Percentiles rank a stretch among this genome's conserved stretches.
Conservation (phyloP, 106 monocot genomes). For the Allium fistulosum region DNA sequence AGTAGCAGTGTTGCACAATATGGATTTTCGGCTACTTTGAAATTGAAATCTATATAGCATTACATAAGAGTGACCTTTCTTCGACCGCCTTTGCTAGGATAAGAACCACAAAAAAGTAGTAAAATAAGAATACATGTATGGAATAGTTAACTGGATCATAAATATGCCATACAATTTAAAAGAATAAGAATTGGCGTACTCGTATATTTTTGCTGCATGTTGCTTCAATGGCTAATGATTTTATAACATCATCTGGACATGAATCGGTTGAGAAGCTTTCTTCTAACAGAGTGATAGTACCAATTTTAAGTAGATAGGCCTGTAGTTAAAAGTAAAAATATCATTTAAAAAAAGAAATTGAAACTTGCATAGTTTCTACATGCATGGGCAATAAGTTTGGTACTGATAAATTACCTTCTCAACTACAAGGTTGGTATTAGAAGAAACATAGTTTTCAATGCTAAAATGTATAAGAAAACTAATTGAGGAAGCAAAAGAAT, state of each 20-base stretch:
- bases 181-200: neutral
- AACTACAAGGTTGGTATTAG: slow-evolving; percentile 43
- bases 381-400: neutral
- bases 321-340: slow-evolving; percentile 6
- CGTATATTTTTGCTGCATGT: slow-evolving; percentile 26
- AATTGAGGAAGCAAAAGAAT: slow-evolving; percentile 56
- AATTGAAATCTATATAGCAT: too few species aligned
- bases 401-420: slow-evolving; percentile 42
- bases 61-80: too few species aligned
- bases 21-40: too few species aligned
- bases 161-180: too few species aligned
- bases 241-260: slow-evolving; percentile 47
- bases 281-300: slow-evolving; percentile 29
- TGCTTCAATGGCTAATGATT: slow-evolving; percentile 73
- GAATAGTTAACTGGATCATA: too few species aligned
- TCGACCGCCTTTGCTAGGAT: too few species aligned
- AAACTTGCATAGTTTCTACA: neutral
- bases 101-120: too few species aligned
- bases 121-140: too few species aligned
- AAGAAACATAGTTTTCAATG: slow-evolving; percentile 62
- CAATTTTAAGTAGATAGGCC: slow-evolving; percentile 52
- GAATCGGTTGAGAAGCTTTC: slow-evolving; percentile 36
- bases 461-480: slow-evolving; percentile 65
- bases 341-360: neutral
- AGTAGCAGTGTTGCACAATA: too few species aligned